Evolutionary conservation across 2,329 filamentous ascomycete genomes (phyloP), one percentile per base, ranked within the genome.

Genomic region (Monilinia fructicola): DNA sequence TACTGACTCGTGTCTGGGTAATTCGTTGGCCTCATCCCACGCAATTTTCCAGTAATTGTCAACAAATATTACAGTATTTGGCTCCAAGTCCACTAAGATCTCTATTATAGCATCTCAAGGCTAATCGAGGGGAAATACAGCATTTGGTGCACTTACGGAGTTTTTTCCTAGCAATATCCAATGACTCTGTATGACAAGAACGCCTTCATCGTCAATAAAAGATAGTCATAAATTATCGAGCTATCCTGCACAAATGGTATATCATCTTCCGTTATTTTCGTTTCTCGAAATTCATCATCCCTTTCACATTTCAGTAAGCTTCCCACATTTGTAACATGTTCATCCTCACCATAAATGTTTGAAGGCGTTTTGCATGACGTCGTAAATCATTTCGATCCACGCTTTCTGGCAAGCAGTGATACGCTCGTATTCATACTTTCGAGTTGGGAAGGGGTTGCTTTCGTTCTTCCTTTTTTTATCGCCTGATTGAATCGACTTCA

Each of bases 1-100:
- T 71, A 78, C 77, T 28, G 82, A 90, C 80, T 82, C 90, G 83
- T 71, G 86, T 86, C 67, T 90, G 85, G 82, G 89, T 76, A 83
- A 82, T 69, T 71, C 84, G 78, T 73, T 87, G 73, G 85, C 85
- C 79, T 84, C 90, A 75, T 92, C 89, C 89, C 90, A 93, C 90
- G 84, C 66, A 92, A 78, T 72, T 86, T 88, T 5, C 88, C 85
- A 42, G 87, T 86, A 26, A 86, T 84, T 58, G 89, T 86, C 40
- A 93, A 85, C 76, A 96, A 83, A 66, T 89, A 89, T 84, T 23
- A 93, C 83, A 58, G 96, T 78, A 64, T 85, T 85, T 0, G 92
- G 91, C 31, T 87, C 81, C 61, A 92, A 78, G 12, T 80, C 80
- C 68, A 85, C 84, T 69, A 10, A 16, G 31, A 38, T 40, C n/a